Percentiles rank a stretch among this genome's conserved stretches.
phyloP scores from a whole-genome alignment of 1,139 yeast genomes.

The Diutina siamensis region DNA sequence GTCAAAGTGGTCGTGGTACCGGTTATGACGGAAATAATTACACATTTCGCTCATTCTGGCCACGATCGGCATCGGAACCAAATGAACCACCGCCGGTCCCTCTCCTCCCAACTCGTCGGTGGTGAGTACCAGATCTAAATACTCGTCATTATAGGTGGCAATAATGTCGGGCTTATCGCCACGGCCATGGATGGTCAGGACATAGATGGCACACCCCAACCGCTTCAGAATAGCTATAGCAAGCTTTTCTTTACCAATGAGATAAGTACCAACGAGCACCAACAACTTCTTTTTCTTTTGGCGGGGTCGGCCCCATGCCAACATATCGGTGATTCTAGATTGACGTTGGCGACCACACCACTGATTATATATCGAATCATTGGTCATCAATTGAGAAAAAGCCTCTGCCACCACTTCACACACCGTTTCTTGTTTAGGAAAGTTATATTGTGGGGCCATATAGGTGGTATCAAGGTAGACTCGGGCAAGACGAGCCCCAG shows the following conservation, averaged over 20 bases:
- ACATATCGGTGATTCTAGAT: slow-evolving; percentile 36
- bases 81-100: slow-evolving; percentile 39
- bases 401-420: slow-evolving; percentile 47
- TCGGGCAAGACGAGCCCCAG: slow-evolving; percentile 23
- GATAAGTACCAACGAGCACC: slow-evolving; percentile 77
- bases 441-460: slow-evolving; percentile 57
- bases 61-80: slow-evolving; percentile 50
- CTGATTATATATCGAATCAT: slow-evolving; percentile 16
- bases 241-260: slow-evolving; percentile 82
- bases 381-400: slow-evolving; percentile 26
- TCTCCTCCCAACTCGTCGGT: slow-evolving; percentile 21
- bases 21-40: slow-evolving; percentile 39
- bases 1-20: slow-evolving; percentile 35
- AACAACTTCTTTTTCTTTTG: slow-evolving; percentile 33
- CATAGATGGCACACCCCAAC: slow-evolving; percentile 36
- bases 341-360: slow-evolving; percentile 31
- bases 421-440: slow-evolving; percentile 68
- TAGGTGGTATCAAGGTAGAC: slow-evolving; percentile 86
- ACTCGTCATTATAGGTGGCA: slow-evolving; percentile 21
- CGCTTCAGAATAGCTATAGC: slow-evolving; percentile 57
- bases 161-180: slow-evolving; percentile 34
- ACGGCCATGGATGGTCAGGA: slow-evolving; percentile 40
- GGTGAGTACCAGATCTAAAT: slow-evolving; percentile 21
- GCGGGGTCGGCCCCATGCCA: slow-evolving; percentile 8
- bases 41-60: slow-evolving; percentile 26